Base-by-base conservation (phyloP, 1,284 basidiomycete genomes). In the Trametes sp. region DNA sequence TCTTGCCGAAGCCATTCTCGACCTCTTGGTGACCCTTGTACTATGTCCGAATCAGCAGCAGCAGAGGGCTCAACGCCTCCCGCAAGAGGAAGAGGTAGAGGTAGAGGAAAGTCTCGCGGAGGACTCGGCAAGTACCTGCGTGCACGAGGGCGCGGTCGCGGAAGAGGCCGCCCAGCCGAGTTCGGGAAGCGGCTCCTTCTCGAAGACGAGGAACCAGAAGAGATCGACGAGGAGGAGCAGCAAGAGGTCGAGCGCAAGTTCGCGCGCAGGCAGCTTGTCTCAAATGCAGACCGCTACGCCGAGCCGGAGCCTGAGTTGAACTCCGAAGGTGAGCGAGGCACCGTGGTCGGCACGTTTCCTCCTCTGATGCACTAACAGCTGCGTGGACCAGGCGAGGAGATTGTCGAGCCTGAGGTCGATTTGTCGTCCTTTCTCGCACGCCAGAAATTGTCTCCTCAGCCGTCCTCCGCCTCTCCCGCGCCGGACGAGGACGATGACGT, bases 111-210 rank as follows among this genome's bases (percentile, higher is more conserved):
- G 68, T 86, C 86, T 50, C 82, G 88, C 59, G 89, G 90, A 10
- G 88, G 89, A 0, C 75, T 87, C 8, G 90, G 89, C 1, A 92
- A 92, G 75, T 89, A 88, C 70, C 80, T 91, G 35, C 84, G 89
- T 44, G 88, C 89, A 16, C 77, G 87, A 16, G 87, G 90, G 21
- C 77, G 87, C 48, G 85, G 86, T 2, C 78, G 83, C 44, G 82
- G 87, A 0, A 72, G 72, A 24, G 87, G 87, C 6, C 84, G 88
- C 52, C 84, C 87, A 8, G 87, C 89, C 59, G 85, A 85, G 66
- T 92, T 89, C 69, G 72, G 75, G 10, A 78, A 82, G 69, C 84
- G 88, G 13, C 78, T 90, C 10, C 61, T 86, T 5, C 78, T 90
- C 7, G 87, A 88, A 66, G 86, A 78, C 19, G 90, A 90, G 72